phyloP scores from a whole-genome alignment of 1,139 yeast genomes.

The Taphrina confusa region DNA sequence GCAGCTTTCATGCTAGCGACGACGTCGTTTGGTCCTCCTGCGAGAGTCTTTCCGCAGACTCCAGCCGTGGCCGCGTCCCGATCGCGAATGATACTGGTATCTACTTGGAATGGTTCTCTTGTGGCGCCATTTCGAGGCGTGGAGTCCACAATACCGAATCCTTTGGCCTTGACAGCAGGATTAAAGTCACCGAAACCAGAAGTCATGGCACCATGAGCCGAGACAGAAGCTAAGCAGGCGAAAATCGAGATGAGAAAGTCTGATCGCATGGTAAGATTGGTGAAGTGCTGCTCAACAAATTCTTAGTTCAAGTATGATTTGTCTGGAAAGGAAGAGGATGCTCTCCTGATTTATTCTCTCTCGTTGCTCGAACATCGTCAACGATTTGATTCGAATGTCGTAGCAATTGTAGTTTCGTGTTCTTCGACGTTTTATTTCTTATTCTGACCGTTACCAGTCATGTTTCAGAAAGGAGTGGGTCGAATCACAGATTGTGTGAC shows the following conservation, averaged over 20 bases:
- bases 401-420: no score
- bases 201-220: constrained; percentile 23
- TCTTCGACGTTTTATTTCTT: no score
- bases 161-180: background rate
- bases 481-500: no score
- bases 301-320: no score
- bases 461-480: no score
- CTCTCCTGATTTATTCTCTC: no score
- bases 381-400: no score
- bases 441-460: no score
- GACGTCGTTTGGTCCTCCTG: constrained; percentile 16
- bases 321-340: no score
- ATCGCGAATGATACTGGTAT: constrained; percentile 17
- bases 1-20: constrained; percentile 4
- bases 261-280: background rate
- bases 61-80: constrained; percentile 6
- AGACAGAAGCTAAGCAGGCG: background rate
- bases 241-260: background rate
- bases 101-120: constrained; percentile 13
- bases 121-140: constrained; percentile 17
- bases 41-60: constrained; percentile 11
- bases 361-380: no score
- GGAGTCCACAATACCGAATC: constrained; percentile 1
- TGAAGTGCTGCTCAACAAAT: no score
- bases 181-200: constrained; percentile 2